phyloP scores from a whole-genome alignment of 306 rosid species.

The Acmispon strigosus region DNA sequence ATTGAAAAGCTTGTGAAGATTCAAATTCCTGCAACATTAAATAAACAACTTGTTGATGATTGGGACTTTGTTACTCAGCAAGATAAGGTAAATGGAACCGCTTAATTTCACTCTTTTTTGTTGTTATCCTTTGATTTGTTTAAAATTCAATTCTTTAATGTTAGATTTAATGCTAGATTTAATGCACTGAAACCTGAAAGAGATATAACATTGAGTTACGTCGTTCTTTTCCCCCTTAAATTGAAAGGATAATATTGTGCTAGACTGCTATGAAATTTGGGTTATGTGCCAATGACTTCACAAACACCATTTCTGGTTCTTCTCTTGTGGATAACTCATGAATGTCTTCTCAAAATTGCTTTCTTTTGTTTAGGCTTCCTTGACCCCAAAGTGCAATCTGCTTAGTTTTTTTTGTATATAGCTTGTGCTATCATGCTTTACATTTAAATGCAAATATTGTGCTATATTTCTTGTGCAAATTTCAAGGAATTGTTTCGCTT shows the following conservation, averaged over 20 bases:
- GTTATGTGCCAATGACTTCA: neutral
- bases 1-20: conserved; percentile 78
- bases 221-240: neutral
- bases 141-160: neutral
- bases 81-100: conserved; percentile 60
- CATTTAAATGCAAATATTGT: neutral
- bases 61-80: conserved; percentile 84
- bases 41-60: conserved; percentile 95
- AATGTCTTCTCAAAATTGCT: neutral
- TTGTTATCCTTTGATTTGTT: neutral
- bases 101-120: conserved; percentile 7
- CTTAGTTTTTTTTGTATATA: neutral
- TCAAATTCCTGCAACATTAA: conserved; percentile 88
- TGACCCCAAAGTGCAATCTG: neutral
- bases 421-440: neutral
- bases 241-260: neutral
- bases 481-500: neutral
- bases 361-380: neutral
- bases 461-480: conserved; percentile 1
- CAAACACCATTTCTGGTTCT: neutral
- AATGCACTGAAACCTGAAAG: neutral
- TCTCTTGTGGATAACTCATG: neutral
- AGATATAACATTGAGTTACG: neutral
- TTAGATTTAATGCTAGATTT: neutral
- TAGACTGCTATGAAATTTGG: neutral